Evolutionary conservation across 306 rosid genomes (phyloP), one percentile per base, ranked within the genome.

Genomic region (Mucuna pruriens): DNA sequence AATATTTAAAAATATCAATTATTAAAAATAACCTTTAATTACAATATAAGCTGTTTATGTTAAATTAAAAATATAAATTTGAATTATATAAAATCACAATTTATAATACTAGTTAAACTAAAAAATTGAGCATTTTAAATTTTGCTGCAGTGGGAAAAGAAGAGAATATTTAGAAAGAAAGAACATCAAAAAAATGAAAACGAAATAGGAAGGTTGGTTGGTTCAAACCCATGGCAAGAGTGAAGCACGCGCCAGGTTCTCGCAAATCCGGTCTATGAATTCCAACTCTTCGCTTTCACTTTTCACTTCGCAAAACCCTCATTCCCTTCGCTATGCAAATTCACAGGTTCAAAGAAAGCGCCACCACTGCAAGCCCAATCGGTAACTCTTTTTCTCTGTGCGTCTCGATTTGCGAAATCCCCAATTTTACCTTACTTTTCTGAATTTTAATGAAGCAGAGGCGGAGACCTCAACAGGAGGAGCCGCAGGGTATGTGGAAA

Each of bases 141-240:
- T n/a, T n/a, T n/a, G n/a, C n/a, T n/a, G n/a, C n/a, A n/a, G n/a
- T n/a, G n/a, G n/a, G n/a, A n/a, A n/a, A n/a, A n/a, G n/a, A n/a
- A n/a, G n/a, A n/a, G n/a, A n/a, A n/a, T n/a, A n/a, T n/a, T n/a
- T n/a, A n/a, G n/a, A n/a, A n/a, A n/a, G n/a, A n/a, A n/a, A n/a
- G n/a, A n/a, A n/a, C n/a, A n/a, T n/a, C n/a, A n/a, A n/a, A n/a
- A n/a, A n/a, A n/a, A n/a, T n/a, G n/a, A n/a, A n/a, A 71, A 4
- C 2, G 1, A 26, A 11, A 36, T 2, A 1, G 8, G 3, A 29
- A 29, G 31, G 6, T 38, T 7, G 4, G 7, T 9, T 12, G 48
- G 5, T 48, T 29, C 51, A 57, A 33, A 76, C 76, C 55, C 38
- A 92, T 92, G 97, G 93, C 90, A 48, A 88, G 94, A 74, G 68